Evolutionary conservation across 2,329 filamentous ascomycete species (phyloP), one percentile per base, ranked within the genome.

Genomic region (Bipolaris victoriae): DNA sequence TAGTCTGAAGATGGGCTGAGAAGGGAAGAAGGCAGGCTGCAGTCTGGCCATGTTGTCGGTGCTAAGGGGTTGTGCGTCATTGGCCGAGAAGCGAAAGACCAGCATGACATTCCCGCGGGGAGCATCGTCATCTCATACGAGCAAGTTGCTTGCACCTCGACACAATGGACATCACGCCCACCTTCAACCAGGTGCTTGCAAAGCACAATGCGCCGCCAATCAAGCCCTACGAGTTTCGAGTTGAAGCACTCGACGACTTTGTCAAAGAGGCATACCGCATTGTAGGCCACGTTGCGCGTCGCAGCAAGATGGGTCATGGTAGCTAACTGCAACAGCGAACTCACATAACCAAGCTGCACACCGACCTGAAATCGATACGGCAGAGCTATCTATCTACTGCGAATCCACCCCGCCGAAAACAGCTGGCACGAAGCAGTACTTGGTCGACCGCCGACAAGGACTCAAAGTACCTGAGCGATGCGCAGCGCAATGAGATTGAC

Each of bases 261-360:
- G 81, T 98, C 33, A 92, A 94, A 73, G 94, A 98, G 78, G 95
- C 95, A 51, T 95, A 96, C 78, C 87, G 90, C 74, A 97, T 98
- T 76, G 93, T 96, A 80, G 70, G 84, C 76, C 49, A 71, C 70
- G 61, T 66, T 63, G 60, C 63, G 55, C 33, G 43, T 45, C 51
- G 50, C 49, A 36, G 24, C 45, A 54, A 53, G 37, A 40, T 24
- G 18, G 31, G 26, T 39, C 54, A 54, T 54, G 62, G 63, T 68
- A 75, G 63, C 69, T 70, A 57, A 68, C 56, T 26, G 45, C 16
- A 24, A 45, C 70, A 96, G 92, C 95, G 96, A 74, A 85, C 88
- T 7, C 92, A 96, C 74, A 96, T 98, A 60, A 79, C 85, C 60
- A 91, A 89, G 49, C 86, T 99, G 35, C 88, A 92, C 67, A 81